Percentiles rank a stretch among this genome's conserved stretches.
These are phyloP conservation scores for Cordyceps javanica DNA, from an alignment of 2,329 filamentous ascomycete genomes.

Conservation along the genomic window DNA sequence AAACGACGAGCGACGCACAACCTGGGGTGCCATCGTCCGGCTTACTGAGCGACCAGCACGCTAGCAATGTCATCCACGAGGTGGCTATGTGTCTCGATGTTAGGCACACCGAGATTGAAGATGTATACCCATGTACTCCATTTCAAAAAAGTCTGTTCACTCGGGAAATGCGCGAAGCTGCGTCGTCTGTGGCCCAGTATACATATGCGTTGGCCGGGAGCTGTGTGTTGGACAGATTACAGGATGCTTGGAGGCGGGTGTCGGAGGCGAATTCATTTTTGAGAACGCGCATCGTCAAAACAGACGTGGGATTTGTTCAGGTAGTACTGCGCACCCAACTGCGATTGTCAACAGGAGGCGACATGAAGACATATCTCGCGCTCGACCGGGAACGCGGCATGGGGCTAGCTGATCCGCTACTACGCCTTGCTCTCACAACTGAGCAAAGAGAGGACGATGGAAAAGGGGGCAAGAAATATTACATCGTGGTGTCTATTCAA, in stretches of 20 bases:
- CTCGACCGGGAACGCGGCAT: neutral
- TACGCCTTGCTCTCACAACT: constrained; percentile 26
- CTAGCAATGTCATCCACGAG: neutral
- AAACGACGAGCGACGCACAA: neutral
- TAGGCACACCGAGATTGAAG: constrained; percentile 1
- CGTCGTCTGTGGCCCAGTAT: constrained; percentile 16
- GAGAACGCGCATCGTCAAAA: constrained; percentile 36
- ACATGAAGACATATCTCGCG: neutral
- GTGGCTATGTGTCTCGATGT: neutral
- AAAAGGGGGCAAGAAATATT: neutral
- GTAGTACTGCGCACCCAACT: constrained; percentile 32
- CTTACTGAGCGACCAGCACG: neutral
- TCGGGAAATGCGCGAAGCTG: constrained; percentile 11
- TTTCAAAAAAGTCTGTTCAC: constrained; percentile 12
- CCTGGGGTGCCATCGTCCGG: neutral
- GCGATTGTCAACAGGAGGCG: constrained; percentile 14
- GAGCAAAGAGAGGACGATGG: neutral
- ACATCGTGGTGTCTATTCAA: constrained; percentile 10
- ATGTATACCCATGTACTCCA: constrained; percentile 13
- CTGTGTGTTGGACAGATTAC: constrained; percentile 15
- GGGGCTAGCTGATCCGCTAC: constrained; percentile 28
- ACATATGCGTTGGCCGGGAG: constrained; percentile 15
- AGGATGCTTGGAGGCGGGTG: constrained; percentile 29
- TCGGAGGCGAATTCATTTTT: constrained; percentile 28
- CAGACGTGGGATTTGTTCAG: constrained; percentile 30